These are phyloP conservation scores for Pulveroboletus sp. DNA, from an alignment of 768 basidiomycete genomes.

Conservation along the genomic window DNA sequence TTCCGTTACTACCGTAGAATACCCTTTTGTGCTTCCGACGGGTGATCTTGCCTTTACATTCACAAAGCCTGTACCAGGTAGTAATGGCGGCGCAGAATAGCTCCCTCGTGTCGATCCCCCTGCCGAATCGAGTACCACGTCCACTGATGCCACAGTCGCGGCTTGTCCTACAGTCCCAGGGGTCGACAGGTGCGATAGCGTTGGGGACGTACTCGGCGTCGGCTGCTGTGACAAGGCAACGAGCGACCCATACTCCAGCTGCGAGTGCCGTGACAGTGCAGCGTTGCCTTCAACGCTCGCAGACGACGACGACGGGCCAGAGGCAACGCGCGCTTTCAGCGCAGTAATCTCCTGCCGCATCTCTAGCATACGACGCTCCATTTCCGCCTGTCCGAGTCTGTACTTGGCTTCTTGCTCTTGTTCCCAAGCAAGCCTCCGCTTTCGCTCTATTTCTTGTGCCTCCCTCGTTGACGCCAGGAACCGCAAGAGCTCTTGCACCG, in stretches of 20 bases:
- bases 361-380: constrained; percentile 53
- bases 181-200: constrained; percentile 27
- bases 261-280: constrained; percentile 6
- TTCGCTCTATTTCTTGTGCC: constrained; percentile 58
- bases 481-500: constrained; percentile 61
- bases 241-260: constrained; percentile 4
- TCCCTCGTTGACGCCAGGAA: constrained; percentile 55
- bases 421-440: constrained; percentile 65
- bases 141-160: constrained; percentile 8
- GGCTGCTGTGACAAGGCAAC: constrained; percentile 22
- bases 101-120: constrained; percentile 3
- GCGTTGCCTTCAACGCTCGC: constrained; percentile 1
- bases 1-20: constrained; percentile 31
- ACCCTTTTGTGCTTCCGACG: constrained; percentile 24
- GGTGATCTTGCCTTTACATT: constrained; percentile 11
- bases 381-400: constrained; percentile 52
- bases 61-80: constrained; percentile 21
- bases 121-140: background rate
- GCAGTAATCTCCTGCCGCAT: constrained; percentile 52
- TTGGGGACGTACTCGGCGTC: constrained; percentile 30
- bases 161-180: constrained; percentile 21
- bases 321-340: constrained; percentile 41
- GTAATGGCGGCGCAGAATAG: constrained; percentile 15
- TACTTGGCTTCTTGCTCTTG: constrained; percentile 64
- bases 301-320: constrained; percentile 12